A percentile compares a stretch with the other conserved stretches of the same genome.
Evolutionary conservation across 306 rosid genomes (phyloP).

Genomic region (Malus fusca): DNA sequence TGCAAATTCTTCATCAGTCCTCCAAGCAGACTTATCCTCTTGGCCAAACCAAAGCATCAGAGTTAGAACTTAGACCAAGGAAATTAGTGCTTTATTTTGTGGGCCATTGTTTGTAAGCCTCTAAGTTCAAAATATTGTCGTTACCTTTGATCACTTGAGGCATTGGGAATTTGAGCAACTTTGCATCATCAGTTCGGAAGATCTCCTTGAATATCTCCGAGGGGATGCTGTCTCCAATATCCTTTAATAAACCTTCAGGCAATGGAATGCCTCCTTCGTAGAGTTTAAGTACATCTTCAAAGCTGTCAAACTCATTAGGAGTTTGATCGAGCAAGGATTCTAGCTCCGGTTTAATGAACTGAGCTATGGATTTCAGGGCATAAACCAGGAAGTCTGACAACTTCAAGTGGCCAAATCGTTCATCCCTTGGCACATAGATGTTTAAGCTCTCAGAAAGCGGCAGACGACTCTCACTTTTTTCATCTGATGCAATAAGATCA

Average conservation of each 20-base stretch:
- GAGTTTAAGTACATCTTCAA: constrained; percentile 51
- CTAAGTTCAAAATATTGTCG: not conserved
- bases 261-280: constrained; percentile 64
- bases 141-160: constrained; percentile 79
- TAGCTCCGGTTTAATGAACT: constrained; percentile 56
- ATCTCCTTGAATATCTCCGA: constrained; percentile 57
- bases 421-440: constrained; percentile 85
- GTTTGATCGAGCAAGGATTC: constrained; percentile 50
- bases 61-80: not conserved
- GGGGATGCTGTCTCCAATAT: constrained; percentile 44
- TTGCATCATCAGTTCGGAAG: constrained; percentile 50
- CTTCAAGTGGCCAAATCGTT: constrained; percentile 80
- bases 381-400: constrained; percentile 70
- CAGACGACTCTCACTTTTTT: constrained; percentile 54
- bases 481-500: constrained; percentile 35
- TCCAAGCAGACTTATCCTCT: constrained; percentile 58
- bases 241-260: constrained; percentile 36
- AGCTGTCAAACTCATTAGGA: constrained; percentile 66
- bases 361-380: constrained; percentile 59
- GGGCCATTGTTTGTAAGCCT: not conserved
- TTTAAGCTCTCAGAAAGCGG: constrained; percentile 37
- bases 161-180: constrained; percentile 41
- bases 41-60: constrained; percentile 16
- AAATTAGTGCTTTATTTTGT: not conserved
- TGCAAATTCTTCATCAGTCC: constrained; percentile 74